Conservation (phyloP, 108 stramenopile genomes). For the Licmophora abbreviata region DNA sequence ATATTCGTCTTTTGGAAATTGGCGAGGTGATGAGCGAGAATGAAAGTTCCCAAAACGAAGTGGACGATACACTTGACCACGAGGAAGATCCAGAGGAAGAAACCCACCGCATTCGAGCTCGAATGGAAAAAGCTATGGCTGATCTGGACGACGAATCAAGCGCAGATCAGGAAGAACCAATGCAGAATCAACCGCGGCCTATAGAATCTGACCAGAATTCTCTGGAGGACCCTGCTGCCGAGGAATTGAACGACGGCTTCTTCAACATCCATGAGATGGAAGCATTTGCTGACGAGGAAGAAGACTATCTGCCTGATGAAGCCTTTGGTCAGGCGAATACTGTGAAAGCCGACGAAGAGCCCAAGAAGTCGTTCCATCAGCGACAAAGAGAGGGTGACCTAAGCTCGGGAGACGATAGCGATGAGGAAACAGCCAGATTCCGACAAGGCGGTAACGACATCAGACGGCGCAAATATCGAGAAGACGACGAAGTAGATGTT, state of each 20-base stretch:
- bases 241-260: constrained; percentile 85
- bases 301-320: constrained; percentile 66
- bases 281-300: constrained; percentile 90
- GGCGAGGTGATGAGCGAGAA: constrained; percentile 8
- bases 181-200: neutral
- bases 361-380: constrained; percentile 9
- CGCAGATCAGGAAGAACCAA: constrained; percentile 9
- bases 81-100: constrained; percentile 53
- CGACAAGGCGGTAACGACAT: constrained; percentile 20
- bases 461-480: constrained; percentile 66
- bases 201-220: constrained; percentile 24
- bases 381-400: constrained; percentile 7
- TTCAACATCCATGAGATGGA: constrained; percentile 96
- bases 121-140: constrained; percentile 81
- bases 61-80: constrained; percentile 30
- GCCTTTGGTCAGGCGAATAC: constrained; percentile 39
- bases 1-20: constrained; percentile 26
- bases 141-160: constrained; percentile 45
- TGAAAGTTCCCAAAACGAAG: constrained; percentile 39
- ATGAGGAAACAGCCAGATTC: constrained; percentile 22
- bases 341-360: constrained; percentile 24
- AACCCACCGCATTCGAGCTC: constrained; percentile 48
- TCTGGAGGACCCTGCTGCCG: constrained; percentile 55
- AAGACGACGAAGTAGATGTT: constrained; percentile 13
- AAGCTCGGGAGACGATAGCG: neutral